phyloP scores from a whole-genome alignment of 2,329 filamentous ascomycete genomes.

The Tolypocladium guangdongense region DNA sequence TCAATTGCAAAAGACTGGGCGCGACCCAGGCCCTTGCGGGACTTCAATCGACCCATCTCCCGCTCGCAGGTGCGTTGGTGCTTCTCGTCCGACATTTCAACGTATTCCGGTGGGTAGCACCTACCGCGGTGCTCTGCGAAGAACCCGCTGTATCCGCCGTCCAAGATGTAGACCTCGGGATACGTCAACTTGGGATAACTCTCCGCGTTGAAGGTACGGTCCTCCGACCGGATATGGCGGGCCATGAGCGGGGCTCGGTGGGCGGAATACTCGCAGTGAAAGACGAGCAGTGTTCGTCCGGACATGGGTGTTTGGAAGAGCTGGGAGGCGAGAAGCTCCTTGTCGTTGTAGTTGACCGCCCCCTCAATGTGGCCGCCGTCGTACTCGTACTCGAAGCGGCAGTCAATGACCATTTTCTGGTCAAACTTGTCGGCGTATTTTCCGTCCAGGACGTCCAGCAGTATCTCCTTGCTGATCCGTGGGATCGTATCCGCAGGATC shows the following conservation, averaged over 20 bases:
- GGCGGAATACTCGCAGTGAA: slow-evolving; percentile 97
- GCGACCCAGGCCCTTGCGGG: slow-evolving; percentile 73
- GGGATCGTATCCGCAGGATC: slow-evolving; percentile 79
- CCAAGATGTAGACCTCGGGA: slow-evolving; percentile 92
- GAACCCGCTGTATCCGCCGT: slow-evolving; percentile 93
- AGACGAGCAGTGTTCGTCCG: slow-evolving; percentile 70
- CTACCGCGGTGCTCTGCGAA: slow-evolving; percentile 67
- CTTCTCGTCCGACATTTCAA: slow-evolving; percentile 89
- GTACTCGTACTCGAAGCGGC: slow-evolving; percentile 97
- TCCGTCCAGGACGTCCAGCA: slow-evolving; percentile 80
- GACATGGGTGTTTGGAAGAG: slow-evolving; percentile 61
- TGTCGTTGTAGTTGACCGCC: slow-evolving; percentile 94
- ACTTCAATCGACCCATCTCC: slow-evolving; percentile 86
- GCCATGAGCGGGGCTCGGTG: slow-evolving; percentile 96
- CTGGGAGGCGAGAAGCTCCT: slow-evolving; percentile 70
- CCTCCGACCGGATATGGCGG: slow-evolving; percentile 79
- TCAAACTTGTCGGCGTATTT: slow-evolving; percentile 68
- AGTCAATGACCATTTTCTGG: slow-evolving; percentile 82
- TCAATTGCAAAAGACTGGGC: slow-evolving; percentile 96
- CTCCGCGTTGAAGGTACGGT: slow-evolving; percentile 76
- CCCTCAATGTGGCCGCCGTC: slow-evolving; percentile 90
- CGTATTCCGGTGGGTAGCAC: slow-evolving; percentile 91
- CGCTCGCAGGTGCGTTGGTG: slow-evolving; percentile 90
- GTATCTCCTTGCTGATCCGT: slow-evolving; percentile 69
- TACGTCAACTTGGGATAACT: slow-evolving; percentile 85